Conservation (phyloP, 2,329 filamentous ascomycete genomes). For the Cryphonectria parasitica region DNA sequence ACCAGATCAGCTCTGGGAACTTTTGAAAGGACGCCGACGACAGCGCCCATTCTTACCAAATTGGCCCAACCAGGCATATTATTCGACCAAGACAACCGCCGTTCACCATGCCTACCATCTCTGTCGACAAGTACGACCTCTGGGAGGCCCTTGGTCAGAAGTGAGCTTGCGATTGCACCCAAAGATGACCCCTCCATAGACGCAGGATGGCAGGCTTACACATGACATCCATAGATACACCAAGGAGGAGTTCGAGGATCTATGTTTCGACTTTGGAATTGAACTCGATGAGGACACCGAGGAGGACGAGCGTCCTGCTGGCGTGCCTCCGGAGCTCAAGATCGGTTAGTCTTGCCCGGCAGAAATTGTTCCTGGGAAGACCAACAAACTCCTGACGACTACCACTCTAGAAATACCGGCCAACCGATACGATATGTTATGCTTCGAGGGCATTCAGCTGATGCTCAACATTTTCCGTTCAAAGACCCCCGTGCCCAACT, state of each 20-base stretch:
- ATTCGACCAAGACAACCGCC: slow-evolving; percentile 12
- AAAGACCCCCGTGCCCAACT: slow-evolving; percentile 76
- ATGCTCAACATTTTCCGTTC: slow-evolving; percentile 95
- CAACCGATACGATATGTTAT: slow-evolving; percentile 93
- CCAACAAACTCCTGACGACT: slow-evolving; percentile 6
- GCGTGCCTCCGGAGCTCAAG: slow-evolving; percentile 91
- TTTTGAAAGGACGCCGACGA: slow-evolving; percentile 10
- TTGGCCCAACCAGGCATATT: neutral
- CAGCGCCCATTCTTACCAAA: slow-evolving; percentile 5
- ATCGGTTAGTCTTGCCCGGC: slow-evolving; percentile 51
- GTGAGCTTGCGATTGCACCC: slow-evolving; percentile 52
- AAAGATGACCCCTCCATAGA: slow-evolving; percentile 12
- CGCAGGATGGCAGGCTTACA: slow-evolving; percentile 31
- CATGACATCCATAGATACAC: slow-evolving; percentile 65
- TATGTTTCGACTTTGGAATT: slow-evolving; percentile 98
- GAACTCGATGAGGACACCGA: slow-evolving; percentile 97
- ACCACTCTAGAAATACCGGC: slow-evolving; percentile 41
- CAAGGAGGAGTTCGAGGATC: slow-evolving; percentile 91
- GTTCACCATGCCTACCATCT: slow-evolving; percentile 88
- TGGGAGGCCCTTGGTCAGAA: slow-evolving; percentile 90
- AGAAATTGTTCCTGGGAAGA: neutral
- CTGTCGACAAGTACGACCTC: slow-evolving; percentile 93
- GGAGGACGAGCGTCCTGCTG: slow-evolving; percentile 72
- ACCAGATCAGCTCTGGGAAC: slow-evolving; percentile 18
- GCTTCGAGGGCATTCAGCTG: slow-evolving; percentile 93